Percentiles rank a stretch among this genome's conserved stretches.
Conservation (phyloP, 2,329 filamentous ascomycete genomes). For the Aspergillus hortae region DNA sequence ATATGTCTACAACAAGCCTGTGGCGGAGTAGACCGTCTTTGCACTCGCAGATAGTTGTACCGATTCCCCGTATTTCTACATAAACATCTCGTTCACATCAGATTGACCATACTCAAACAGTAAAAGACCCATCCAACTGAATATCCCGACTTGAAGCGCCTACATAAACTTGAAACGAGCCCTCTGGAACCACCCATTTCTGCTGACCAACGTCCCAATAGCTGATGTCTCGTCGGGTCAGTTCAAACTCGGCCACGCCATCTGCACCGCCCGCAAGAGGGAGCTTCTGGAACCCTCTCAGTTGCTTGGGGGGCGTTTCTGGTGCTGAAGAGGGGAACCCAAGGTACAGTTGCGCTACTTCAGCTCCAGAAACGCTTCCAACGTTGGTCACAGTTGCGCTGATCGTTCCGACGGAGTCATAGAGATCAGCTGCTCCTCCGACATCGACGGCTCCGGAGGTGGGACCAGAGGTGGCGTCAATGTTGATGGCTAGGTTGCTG, state of each 20-base stretch:
- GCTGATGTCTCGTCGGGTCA: conserved; percentile 39
- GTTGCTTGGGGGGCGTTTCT: conserved; percentile 32
- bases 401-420: conserved; percentile 49
- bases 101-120: not conserved
- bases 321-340: conserved; percentile 35
- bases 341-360: conserved; percentile 57
- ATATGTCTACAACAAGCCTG: too few relatives aligned
- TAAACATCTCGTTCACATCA: too few relatives aligned
- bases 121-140: conserved; percentile 13
- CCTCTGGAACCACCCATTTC: conserved; percentile 30
- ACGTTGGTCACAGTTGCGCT: conserved; percentile 51
- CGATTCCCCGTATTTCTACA: too few relatives aligned
- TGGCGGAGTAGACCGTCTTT: too few relatives aligned
- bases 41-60: too few relatives aligned
- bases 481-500: not conserved
- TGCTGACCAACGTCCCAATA: conserved; percentile 34
- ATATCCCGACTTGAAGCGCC: conserved; percentile 25
- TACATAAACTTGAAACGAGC: conserved; percentile 21
- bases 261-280: conserved; percentile 41
- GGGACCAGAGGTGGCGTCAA: not conserved
- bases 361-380: conserved; percentile 45
- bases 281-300: conserved; percentile 54
- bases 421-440: conserved; percentile 57
- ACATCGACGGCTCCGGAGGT: not conserved
- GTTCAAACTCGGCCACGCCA: conserved; percentile 41